Evolutionary conservation across 2,329 filamentous ascomycete genomes (phyloP).

Genomic region (Colletotrichum magnum): DNA sequence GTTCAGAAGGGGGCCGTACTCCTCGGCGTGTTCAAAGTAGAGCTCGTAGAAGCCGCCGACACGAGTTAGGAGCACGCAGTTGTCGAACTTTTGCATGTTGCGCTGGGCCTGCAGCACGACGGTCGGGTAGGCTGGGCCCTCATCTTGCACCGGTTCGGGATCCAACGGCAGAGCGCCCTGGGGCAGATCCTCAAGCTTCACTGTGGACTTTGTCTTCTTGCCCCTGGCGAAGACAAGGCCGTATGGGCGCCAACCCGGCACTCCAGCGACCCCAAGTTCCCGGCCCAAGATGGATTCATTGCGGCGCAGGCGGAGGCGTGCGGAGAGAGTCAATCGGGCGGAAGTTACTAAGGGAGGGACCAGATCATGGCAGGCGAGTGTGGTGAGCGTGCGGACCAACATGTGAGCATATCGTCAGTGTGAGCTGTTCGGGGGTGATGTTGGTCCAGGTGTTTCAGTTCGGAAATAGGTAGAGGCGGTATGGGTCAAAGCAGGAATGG

Average conservation of each 20-base stretch:
- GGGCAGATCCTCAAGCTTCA: conserved; percentile 70
- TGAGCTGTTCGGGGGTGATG: conserved; percentile 35
- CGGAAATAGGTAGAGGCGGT: conserved; percentile 8
- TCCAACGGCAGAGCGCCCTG: conserved; percentile 63
- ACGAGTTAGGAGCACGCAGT: conserved; percentile 91
- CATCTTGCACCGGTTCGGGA: conserved; percentile 58
- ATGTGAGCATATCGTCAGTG: conserved; percentile 39
- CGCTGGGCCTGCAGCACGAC: conserved; percentile 88
- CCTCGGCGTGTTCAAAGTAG: conserved; percentile 95
- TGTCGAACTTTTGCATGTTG: conserved; percentile 91
- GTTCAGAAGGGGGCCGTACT: conserved; percentile 87
- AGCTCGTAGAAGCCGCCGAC: conserved; percentile 98
- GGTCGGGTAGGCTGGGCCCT: conserved; percentile 79
- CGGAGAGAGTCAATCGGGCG: conserved; percentile 22
- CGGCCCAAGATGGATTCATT: conserved; percentile 12
- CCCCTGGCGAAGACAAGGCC: conserved; percentile 52
- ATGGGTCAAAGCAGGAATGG: neutral
- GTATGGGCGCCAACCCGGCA: conserved; percentile 23
- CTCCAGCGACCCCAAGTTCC: conserved; percentile 8
- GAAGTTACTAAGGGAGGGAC: conserved; percentile 12
- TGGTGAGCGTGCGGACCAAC: conserved; percentile 39
- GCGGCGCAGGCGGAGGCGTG: conserved; percentile 32
- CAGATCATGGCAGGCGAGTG: conserved; percentile 37
- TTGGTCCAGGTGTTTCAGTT: conserved; percentile 16
- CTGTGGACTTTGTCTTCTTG: conserved; percentile 68